A percentile compares a stretch with the other conserved stretches of the same genome.
Conservation (phyloP, 2,329 filamentous ascomycete genomes). For the Pseudonectria buxi region DNA sequence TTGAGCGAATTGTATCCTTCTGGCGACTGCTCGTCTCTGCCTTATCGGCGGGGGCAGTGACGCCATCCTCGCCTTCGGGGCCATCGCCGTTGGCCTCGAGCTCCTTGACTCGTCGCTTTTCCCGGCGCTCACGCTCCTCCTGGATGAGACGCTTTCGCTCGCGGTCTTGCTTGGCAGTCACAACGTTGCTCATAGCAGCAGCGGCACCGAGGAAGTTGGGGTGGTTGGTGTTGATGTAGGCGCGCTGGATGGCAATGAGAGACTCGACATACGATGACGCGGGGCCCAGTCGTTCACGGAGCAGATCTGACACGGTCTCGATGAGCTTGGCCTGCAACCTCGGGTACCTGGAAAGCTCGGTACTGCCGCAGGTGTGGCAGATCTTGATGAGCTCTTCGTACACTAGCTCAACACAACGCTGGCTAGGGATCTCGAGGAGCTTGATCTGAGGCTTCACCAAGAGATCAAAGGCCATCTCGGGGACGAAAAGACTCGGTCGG, state of each 20-base stretch:
- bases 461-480: slow-evolving; percentile 94
- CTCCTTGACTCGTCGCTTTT: slow-evolving; percentile 77
- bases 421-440: slow-evolving; percentile 86
- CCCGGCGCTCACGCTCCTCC: slow-evolving; percentile 80
- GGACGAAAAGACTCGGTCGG: slow-evolving; percentile 90
- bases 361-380: slow-evolving; percentile 95
- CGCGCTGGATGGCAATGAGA: slow-evolving; percentile 91
- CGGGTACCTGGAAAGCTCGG: slow-evolving; percentile 85
- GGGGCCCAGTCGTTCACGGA: slow-evolving; percentile 86
- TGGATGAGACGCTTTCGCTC: slow-evolving; percentile 74
- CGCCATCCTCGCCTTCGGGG: slow-evolving; percentile 51
- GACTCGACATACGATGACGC: slow-evolving; percentile 90
- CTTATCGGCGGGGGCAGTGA: slow-evolving; percentile 36
- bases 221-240: slow-evolving; percentile 99
- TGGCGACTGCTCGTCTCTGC: slow-evolving; percentile 42
- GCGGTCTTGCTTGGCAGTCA: slow-evolving; percentile 88
- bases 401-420: slow-evolving; percentile 93
- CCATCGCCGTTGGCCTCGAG: slow-evolving; percentile 72
- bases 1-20: too few species aligned
- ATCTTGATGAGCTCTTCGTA: slow-evolving; percentile 99
- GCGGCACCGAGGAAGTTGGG: slow-evolving; percentile 97
- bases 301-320: slow-evolving; percentile 91
- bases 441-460: slow-evolving; percentile 99
- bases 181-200: slow-evolving; percentile 94
- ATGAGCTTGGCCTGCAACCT: slow-evolving; percentile 94